Percentiles rank a stretch among this genome's conserved stretches.
Evolutionary conservation across 495 filamentous ascomycete genomes (phyloP).

Genomic region (Penicillium canariense): DNA sequence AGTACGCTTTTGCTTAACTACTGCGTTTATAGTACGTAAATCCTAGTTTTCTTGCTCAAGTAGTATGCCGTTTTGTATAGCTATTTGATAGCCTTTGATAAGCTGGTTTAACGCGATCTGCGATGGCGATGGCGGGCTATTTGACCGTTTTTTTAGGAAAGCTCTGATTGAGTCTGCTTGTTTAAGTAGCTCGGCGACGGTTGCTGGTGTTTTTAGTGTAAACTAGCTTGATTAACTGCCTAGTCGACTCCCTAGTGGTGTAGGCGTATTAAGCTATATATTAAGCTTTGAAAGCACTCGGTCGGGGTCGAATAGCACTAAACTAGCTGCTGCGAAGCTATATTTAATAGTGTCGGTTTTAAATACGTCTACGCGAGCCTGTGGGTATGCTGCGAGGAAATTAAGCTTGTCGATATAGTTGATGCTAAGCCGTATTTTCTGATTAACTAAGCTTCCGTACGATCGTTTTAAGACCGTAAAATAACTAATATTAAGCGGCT

Average conservation of each 20-base stretch:
- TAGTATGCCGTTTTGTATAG: background rate
- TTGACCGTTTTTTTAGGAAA: slow-evolving; percentile 1
- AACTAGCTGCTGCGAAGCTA: background rate
- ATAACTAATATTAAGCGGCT: no score
- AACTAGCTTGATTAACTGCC: slow-evolving; percentile 2
- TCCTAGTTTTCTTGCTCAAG: slow-evolving; percentile 3
- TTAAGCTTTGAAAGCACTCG: slow-evolving; percentile 13
- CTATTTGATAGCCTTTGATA: background rate
- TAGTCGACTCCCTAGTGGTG: slow-evolving; percentile 7
- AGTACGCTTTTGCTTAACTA: no score
- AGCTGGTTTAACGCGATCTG: slow-evolving; percentile 6
- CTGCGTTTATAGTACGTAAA: no score
- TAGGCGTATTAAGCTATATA: slow-evolving; percentile 12
- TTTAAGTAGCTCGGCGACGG: slow-evolving; percentile 6
- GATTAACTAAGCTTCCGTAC: no score
- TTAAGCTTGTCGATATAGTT: slow-evolving; percentile 1
- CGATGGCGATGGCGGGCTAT: slow-evolving; percentile 6
- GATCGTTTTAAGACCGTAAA: no score
- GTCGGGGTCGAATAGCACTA: slow-evolving; percentile 11
- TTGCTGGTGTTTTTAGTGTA: slow-evolving; percentile 9
- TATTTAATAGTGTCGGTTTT: background rate
- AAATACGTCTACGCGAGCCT: background rate
- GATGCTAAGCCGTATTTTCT: no score
- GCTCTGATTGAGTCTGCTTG: slow-evolving; percentile 7
- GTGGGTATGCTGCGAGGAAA: background rate